Evolutionary conservation across 1,139 yeast genomes (phyloP).

Genomic region (Yamadazyma friedrichii): DNA sequence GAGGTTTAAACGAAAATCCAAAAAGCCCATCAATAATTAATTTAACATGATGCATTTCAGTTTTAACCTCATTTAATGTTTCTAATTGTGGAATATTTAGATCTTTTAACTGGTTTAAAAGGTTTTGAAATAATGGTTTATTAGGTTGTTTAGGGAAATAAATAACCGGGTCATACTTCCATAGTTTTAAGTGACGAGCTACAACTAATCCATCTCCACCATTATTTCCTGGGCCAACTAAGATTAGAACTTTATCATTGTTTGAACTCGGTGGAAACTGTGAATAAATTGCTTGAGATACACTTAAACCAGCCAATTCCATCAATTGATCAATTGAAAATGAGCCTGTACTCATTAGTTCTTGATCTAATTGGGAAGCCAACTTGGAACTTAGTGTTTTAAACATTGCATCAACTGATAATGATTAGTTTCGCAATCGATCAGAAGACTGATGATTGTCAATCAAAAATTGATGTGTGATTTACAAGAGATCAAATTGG

Average conservation of each 20-base stretch:
- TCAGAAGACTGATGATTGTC: not conserved
- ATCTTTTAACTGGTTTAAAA: constrained; percentile 59
- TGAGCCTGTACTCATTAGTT: constrained; percentile 81
- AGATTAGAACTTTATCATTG: constrained; percentile 53
- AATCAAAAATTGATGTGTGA: not conserved
- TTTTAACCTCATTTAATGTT: constrained; percentile 35
- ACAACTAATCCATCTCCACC: constrained; percentile 98
- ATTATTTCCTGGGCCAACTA: constrained; percentile 95
- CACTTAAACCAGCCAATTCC: constrained; percentile 96
- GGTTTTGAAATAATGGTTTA: constrained; percentile 42
- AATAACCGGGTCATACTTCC: constrained; percentile 71
- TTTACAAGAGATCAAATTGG: not conserved
- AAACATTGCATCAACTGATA: constrained; percentile 5
- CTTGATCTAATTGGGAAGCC: constrained; percentile 80
- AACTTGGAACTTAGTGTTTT: constrained; percentile 56
- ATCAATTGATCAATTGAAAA: constrained; percentile 90
- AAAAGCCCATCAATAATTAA: constrained; percentile 78
- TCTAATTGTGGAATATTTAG: constrained; percentile 48
- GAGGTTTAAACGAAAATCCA: constrained; percentile 92
- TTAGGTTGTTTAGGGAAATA: constrained; percentile 63
- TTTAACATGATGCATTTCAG: constrained; percentile 21
- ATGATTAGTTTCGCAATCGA: not conserved
- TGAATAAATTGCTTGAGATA: constrained; percentile 78
- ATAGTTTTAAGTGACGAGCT: constrained; percentile 80
- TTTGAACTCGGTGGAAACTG: constrained; percentile 47